Conservation (phyloP, 345 rosid genomes). For the Eutrema japonicum region DNA sequence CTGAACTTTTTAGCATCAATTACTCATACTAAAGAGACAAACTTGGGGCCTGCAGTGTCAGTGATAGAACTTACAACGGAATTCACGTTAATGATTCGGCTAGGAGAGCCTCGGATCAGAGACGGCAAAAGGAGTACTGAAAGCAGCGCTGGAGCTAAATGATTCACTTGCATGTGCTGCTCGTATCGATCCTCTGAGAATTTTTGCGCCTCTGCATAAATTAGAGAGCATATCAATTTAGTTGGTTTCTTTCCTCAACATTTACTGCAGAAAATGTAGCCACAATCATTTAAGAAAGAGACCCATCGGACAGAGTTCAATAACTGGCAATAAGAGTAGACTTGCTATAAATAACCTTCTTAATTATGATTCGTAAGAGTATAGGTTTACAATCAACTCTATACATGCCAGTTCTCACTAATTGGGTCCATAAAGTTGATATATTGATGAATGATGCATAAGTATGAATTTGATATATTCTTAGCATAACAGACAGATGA, state of each 20-base stretch:
- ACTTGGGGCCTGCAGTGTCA: slow-evolving; percentile 16
- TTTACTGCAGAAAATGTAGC: background rate
- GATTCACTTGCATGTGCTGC: slow-evolving; percentile 98
- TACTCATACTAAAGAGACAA: slow-evolving; percentile 22
- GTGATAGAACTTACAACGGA: slow-evolving; percentile 80
- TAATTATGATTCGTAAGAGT: background rate
- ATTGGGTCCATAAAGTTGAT: background rate
- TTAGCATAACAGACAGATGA: background rate
- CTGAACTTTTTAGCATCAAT: background rate
- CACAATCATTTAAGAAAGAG: background rate
- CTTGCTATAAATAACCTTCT: background rate
- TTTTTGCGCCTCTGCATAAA: slow-evolving; percentile 69
- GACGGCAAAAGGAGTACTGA: slow-evolving; percentile 91
- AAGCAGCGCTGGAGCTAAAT: slow-evolving; percentile 92
- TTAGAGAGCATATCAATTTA: slow-evolving; percentile 29
- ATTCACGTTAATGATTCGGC: slow-evolving; percentile 92
- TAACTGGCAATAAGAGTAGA: slow-evolving; percentile 6
- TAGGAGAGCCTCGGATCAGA: slow-evolving; percentile 87
- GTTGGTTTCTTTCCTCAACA: slow-evolving; percentile 10
- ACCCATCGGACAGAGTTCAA: slow-evolving; percentile 5
- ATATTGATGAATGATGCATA: background rate
- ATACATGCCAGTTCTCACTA: slow-evolving; percentile 6
- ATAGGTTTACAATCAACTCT: background rate
- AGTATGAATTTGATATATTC: slow-evolving; percentile 13
- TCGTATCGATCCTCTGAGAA: slow-evolving; percentile 91